phyloP scores from a whole-genome alignment of 164 flowering plant species.

The Nelumbo lutea region DNA sequence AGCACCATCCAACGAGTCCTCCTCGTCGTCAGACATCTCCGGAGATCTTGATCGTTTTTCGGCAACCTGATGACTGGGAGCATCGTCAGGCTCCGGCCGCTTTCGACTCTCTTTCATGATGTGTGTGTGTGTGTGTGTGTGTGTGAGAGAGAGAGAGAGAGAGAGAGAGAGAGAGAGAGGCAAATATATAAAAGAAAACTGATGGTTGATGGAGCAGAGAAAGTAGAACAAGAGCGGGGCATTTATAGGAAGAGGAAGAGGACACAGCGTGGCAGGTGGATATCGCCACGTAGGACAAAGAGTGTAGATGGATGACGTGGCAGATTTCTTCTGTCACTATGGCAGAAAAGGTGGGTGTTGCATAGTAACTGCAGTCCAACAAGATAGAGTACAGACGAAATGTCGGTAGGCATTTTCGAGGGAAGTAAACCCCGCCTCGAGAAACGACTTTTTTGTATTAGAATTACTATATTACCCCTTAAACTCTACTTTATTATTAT shows the following conservation, averaged over 20 bases:
- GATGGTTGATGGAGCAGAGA: no score
- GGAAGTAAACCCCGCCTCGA: slow-evolving; percentile 6
- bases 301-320: slow-evolving; percentile 4
- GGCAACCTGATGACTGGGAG: background rate
- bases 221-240: no score
- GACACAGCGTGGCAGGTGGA: background rate
- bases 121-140: background rate
- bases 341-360: slow-evolving; percentile 16
- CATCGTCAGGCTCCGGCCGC: slow-evolving; percentile 4
- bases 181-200: no score
- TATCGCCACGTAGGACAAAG: slow-evolving; percentile 9
- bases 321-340: background rate
- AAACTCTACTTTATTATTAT: no score
- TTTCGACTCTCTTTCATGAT: slow-evolving; percentile 8
- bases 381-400: background rate
- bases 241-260: background rate
- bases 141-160: background rate
- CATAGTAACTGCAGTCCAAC: slow-evolving; percentile 5
- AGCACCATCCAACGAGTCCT: slow-evolving; percentile 7
- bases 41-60: background rate
- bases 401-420: slow-evolving; percentile 3
- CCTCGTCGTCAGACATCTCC: background rate
- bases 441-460: background rate
- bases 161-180: background rate
- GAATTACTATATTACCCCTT: slow-evolving; percentile 2